Evolutionary conservation across 2,329 filamentous ascomycete genomes (phyloP).

Genomic region (Penicillium capsulatum): DNA sequence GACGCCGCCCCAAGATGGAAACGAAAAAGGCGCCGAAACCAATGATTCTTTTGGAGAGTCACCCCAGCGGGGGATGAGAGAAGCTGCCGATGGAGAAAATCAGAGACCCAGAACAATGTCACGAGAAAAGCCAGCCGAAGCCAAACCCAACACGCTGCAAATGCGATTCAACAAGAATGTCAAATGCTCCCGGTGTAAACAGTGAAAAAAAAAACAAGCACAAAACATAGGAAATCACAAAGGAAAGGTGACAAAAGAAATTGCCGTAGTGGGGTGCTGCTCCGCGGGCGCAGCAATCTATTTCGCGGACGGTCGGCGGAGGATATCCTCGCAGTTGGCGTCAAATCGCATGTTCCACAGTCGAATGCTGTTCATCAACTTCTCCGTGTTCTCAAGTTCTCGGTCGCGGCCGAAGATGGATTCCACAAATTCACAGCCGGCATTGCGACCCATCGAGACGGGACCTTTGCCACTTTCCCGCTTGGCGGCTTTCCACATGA

Average conservation of each 20-base stretch:
- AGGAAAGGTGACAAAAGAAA: slow-evolving; percentile 4
- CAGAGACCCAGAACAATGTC: slow-evolving; percentile 16
- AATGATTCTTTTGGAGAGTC: slow-evolving; percentile 18
- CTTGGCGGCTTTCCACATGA: slow-evolving; percentile 89
- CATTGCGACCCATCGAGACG: slow-evolving; percentile 79
- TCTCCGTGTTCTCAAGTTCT: slow-evolving; percentile 84
- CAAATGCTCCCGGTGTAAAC: slow-evolving; percentile 18
- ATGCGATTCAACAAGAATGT: slow-evolving; percentile 29
- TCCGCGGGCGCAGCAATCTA: slow-evolving; percentile 19
- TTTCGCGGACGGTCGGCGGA: slow-evolving; percentile 51
- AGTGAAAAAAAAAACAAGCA: slow-evolving; percentile 7
- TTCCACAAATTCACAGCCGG: slow-evolving; percentile 91
- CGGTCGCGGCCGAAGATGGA: slow-evolving; percentile 90
- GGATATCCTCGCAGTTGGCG: slow-evolving; percentile 88
- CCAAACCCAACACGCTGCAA: slow-evolving; percentile 35
- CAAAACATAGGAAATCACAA: slow-evolving; percentile 8
- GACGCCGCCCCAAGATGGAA: slow-evolving; percentile 26
- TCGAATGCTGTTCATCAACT: slow-evolving; percentile 82
- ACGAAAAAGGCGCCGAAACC: slow-evolving; percentile 20
- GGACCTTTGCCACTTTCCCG: slow-evolving; percentile 59
- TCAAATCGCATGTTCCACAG: slow-evolving; percentile 93
- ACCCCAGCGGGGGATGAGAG: slow-evolving; percentile 2
- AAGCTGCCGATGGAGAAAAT: slow-evolving; percentile 17
- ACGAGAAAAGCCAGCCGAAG: slow-evolving; percentile 30
- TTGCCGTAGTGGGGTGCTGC: not conserved